Percentiles rank a stretch among this genome's conserved stretches.
Conservation (phyloP, 768 basidiomycete genomes). For the Phallus indusiatus region DNA sequence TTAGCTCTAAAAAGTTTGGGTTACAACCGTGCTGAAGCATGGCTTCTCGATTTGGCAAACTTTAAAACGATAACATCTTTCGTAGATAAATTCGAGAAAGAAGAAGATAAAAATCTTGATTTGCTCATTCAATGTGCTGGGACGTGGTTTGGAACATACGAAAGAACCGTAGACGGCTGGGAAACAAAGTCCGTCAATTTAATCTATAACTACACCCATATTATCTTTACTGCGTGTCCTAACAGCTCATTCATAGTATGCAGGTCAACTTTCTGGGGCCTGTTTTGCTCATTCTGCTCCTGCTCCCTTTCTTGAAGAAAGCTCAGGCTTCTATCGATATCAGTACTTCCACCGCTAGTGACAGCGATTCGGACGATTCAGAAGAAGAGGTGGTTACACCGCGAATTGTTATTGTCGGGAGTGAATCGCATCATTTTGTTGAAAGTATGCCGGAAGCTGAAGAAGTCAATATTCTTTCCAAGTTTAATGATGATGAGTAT, state of each 20-base stretch:
- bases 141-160: slow-evolving; percentile 10
- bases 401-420: slow-evolving; percentile 33
- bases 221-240: neutral
- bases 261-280: slow-evolving; percentile 39
- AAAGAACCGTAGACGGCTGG: slow-evolving; percentile 34
- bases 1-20: slow-evolving; percentile 18
- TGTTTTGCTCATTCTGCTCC: slow-evolving; percentile 29
- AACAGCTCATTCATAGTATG: slow-evolving; percentile 22
- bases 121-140: slow-evolving; percentile 39
- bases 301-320: slow-evolving; percentile 33
- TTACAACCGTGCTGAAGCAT: slow-evolving; percentile 26
- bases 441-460: slow-evolving; percentile 15
- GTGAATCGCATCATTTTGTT: slow-evolving; percentile 29
- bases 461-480: slow-evolving; percentile 21
- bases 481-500: slow-evolving; percentile 23
- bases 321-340: slow-evolving; percentile 26
- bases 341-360: no score
- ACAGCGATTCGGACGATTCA: no score
- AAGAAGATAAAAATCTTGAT: slow-evolving; percentile 27
- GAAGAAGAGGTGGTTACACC: no score
- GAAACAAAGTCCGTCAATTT: slow-evolving; percentile 29
- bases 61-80: slow-evolving; percentile 35
- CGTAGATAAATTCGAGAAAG: slow-evolving; percentile 22
- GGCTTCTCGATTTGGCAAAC: slow-evolving; percentile 31
- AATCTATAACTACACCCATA: neutral